Evolutionary conservation across 2,329 filamentous ascomycete genomes (phyloP), one percentile per base, ranked within the genome.

Genomic region (Exophiala xenobiotica): DNA sequence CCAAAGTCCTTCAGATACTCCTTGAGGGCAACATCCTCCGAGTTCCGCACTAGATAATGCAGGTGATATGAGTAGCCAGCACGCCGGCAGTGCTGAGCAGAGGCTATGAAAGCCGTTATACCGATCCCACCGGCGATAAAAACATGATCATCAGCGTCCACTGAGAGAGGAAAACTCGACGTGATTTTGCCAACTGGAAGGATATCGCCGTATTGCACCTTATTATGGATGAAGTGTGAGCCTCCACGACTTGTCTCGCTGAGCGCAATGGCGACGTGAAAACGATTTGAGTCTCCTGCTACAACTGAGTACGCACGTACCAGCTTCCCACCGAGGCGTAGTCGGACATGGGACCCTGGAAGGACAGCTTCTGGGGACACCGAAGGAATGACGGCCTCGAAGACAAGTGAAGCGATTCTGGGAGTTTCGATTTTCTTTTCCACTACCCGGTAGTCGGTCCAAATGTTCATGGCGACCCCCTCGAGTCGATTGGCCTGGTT

Each of bases 111-210:
- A 0, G 83, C 83, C 1, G 84, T 87, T 54, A 87, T 78, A 0
- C 83, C 84, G 23, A 87, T 81, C 0, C 83, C 84, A 7, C 80
- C 83, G 0, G 76, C 81, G 23, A 87, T 77, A 60, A 86, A 80
- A 31, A 86, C 71, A 56, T 86, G 82, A 43, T 78, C 73, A 56
- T 78, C 80, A 6, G 79, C 79, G 1, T 73, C 67, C 2, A 52
- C 62, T 0, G 69, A 70, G 1, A 75, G 65, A 1, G 74, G 73
- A 19, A 83, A 73, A 35, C 74, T 78, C 0, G 68, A 63, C 0
- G 75, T 80, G 23, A 83, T 73, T 24, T 73, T 72, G 2, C 77
- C 74, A 1, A 80, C 74, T 6, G 74, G 70, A 6, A 87, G 57
- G 2, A 70, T 58, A 51, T 81, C 76, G 0, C 79, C 80, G 0